Percentiles rank a stretch among this genome's conserved stretches.
Evolutionary conservation across 2,329 filamentous ascomycete genomes (phyloP).

Genomic region (Nannizziopsis barbatae): DNA sequence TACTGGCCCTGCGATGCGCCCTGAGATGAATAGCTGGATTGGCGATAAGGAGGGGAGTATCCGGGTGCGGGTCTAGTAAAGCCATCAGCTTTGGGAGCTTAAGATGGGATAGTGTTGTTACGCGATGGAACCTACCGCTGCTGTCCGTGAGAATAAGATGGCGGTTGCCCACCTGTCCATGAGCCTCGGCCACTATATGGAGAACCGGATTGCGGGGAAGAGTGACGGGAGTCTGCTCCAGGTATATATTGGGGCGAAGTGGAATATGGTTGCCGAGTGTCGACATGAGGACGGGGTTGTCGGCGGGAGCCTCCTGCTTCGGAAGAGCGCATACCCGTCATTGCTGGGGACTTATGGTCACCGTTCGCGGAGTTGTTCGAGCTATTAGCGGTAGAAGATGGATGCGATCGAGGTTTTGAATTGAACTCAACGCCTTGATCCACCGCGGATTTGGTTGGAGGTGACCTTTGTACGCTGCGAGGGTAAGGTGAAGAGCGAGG

Average conservation of each 20-base stretch:
- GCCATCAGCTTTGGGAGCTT: background rate
- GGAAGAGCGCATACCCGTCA: slow-evolving; percentile 26
- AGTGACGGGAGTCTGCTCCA: slow-evolving; percentile 45
- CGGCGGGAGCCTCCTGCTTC: slow-evolving; percentile 27
- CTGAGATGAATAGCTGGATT: slow-evolving; percentile 44
- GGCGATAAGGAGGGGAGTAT: slow-evolving; percentile 53
- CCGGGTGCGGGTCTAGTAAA: slow-evolving; percentile 38
- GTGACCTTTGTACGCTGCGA: slow-evolving; percentile 21
- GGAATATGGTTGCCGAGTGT: slow-evolving; percentile 40
- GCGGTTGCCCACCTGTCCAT: slow-evolving; percentile 38
- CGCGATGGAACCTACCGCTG: slow-evolving; percentile 38
- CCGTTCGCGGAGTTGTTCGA: slow-evolving; percentile 23
- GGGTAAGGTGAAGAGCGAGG: slow-evolving; percentile 24
- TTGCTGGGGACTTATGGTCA: slow-evolving; percentile 27
- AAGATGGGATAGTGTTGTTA: background rate
- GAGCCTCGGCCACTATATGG: slow-evolving; percentile 48
- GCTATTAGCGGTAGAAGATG: slow-evolving; percentile 26
- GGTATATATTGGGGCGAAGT: slow-evolving; percentile 50
- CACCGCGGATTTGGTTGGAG: slow-evolving; percentile 23
- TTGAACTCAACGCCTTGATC: slow-evolving; percentile 23
- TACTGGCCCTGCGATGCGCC: slow-evolving; percentile 46
- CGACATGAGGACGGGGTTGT: slow-evolving; percentile 32
- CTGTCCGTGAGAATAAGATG: slow-evolving; percentile 33
- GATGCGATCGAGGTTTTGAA: slow-evolving; percentile 27
- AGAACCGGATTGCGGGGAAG: slow-evolving; percentile 51